Evolutionary conservation across 306 rosid genomes (phyloP), one percentile per base, ranked within the genome.

Genomic region (Pterocarpus santalinus): DNA sequence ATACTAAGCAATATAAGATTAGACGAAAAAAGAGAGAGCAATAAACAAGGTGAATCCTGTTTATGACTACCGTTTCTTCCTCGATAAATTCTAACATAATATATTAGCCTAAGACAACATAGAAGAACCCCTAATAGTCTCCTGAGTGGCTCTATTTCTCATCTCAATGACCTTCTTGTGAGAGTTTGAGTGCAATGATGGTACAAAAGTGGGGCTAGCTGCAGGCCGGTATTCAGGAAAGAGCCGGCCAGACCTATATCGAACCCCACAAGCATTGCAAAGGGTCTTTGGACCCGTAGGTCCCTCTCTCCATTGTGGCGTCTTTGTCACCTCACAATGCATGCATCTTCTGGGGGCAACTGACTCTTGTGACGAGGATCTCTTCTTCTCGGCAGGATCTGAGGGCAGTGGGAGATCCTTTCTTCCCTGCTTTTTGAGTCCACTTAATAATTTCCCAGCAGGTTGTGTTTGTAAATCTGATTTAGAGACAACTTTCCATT

Each of bases 181-280:
- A 70, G 76, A 77, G 51, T 85, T 85, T 5, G 88, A 81, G 77
- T 81, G 85, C 77, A 71, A 30, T 9, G 77, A 55, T 76, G 72
- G n/a, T 5, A 72, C 66, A 65, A 81, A 85, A 28, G 88, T 72
- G 15, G 85, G 85, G 43, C 88, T 85, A 11, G 64, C 77, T 4
- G 82, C 77, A 13, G 88, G 88, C 34, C 85, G 80, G 71, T 85
- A 85, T 36, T 85, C 88, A 0, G 88, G 73, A n/a, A 65, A 67
- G 57, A 81, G 82, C 47, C 85, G 75, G 43, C 88, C 83, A 1
- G 88, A 81, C 64, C 78, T 79, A 44, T 81, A 85, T 2, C 88
- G 73, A 38, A 85, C 85, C 7, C 85, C 88, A 66, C 85, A 85
- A 1, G 85, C 85, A 16, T 85, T 85, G 80, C 85, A 76, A 6